Evolutionary conservation across 495 filamentous ascomycete species (phyloP).

Genomic region (Daldinia decipiens): DNA sequence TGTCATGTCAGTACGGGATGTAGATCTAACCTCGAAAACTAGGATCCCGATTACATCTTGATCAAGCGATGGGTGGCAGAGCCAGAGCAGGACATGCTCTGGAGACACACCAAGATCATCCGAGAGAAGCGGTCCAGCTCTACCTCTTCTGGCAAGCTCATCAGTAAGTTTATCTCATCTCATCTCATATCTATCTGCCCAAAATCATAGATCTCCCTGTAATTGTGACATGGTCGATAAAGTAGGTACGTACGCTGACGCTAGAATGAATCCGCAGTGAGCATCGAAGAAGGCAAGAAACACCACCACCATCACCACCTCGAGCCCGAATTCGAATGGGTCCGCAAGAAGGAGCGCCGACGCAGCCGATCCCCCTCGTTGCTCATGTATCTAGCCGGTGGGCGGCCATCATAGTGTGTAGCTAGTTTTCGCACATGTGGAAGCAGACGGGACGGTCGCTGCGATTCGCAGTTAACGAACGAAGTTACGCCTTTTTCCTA

Average conservation of each 20-base stretch:
- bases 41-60: constrained; percentile 76
- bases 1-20: background rate
- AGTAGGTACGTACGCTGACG: background rate
- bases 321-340: constrained; percentile 62
- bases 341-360: constrained; percentile 69
- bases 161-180: constrained; percentile 38
- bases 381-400: constrained; percentile 61
- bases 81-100: constrained; percentile 76
- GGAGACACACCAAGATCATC: constrained; percentile 72
- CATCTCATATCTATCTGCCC: background rate
- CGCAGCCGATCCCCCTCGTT: constrained; percentile 59
- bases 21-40: constrained; percentile 45
- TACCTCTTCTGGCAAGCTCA: constrained; percentile 43
- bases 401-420: constrained; percentile 46
- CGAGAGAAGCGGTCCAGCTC: constrained; percentile 57
- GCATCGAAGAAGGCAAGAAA: constrained; percentile 60
- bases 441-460: background rate
- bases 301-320: constrained; percentile 66
- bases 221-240: background rate
- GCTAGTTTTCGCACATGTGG: background rate
- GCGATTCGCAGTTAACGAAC: constrained; percentile 20
- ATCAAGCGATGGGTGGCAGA: constrained; percentile 82
- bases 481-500: constrained; percentile 16
- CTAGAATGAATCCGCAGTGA: constrained; percentile 41
- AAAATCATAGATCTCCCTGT: too few relatives aligned